Percentiles rank a stretch among this genome's conserved stretches.
Evolutionary conservation across 192 early-diverging fungal species (phyloP).

Genomic region (Paraglomus occultum): DNA sequence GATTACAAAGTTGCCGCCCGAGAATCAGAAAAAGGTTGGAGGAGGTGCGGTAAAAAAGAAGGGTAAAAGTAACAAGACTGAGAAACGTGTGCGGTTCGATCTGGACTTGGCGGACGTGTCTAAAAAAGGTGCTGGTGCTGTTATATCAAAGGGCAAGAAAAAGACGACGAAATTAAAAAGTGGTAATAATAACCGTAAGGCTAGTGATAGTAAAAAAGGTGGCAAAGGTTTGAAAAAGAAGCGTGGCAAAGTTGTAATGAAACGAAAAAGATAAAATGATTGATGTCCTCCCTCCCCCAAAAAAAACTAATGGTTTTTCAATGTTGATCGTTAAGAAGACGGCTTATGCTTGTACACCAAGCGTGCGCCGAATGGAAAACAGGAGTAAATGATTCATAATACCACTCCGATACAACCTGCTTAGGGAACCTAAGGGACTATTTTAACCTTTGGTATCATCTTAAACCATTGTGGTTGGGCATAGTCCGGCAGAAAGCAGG

Average conservation of each 20-base stretch:
- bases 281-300: no score
- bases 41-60: no score
- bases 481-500: no score
- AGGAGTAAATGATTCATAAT: no score
- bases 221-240: conserved; percentile 38
- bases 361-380: no score
- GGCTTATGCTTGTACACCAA: no score
- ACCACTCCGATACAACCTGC: no score
- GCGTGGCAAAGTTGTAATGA: conserved; percentile 7
- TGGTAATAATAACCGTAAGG: neutral
- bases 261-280: neutral
- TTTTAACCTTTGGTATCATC: no score
- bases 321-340: no score
- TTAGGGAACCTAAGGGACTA: no score
- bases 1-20: conserved; percentile 33
- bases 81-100: conserved; percentile 42
- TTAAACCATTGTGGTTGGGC: no score
- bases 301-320: no score
- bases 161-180: conserved; percentile 29
- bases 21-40: conserved; percentile 13
- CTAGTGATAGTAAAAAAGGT: conserved; percentile 34
- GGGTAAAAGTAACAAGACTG: conserved; percentile 39
- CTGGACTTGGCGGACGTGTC: conserved; percentile 43
- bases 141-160: conserved; percentile 37
- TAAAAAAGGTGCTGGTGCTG: conserved; percentile 41